A percentile compares a stretch with the other conserved stretches of the same genome.
phyloP scores from a whole-genome alignment of 345 rosid genomes.

The Clarkia xantiana region DNA sequence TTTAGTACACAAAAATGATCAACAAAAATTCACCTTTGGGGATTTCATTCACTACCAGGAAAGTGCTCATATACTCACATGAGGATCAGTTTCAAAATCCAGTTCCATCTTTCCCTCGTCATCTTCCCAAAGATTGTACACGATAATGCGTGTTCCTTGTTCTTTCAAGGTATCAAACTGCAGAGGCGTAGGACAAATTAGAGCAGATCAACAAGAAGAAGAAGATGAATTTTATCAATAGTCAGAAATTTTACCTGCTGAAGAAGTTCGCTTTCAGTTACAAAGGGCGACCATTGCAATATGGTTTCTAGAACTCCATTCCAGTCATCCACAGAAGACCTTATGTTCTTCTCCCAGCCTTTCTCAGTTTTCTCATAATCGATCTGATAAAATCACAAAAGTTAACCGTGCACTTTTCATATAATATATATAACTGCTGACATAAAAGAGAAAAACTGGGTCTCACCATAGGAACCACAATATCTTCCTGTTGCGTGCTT shows the following conservation, averaged over 20 bases:
- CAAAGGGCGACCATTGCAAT: conserved; percentile 59
- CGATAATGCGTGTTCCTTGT: conserved; percentile 52
- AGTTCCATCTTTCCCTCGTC: conserved; percentile 54
- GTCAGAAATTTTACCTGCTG: conserved; percentile 24
- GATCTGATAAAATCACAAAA: conserved; percentile 21
- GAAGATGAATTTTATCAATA: not conserved
- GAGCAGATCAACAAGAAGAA: not conserved
- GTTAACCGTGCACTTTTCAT: too few species aligned
- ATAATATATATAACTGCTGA: not conserved
- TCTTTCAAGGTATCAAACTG: conserved; percentile 35
- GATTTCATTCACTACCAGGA: not conserved
- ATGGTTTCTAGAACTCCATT: conserved; percentile 35
- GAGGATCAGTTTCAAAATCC: conserved; percentile 46
- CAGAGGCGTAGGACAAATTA: conserved; percentile 1
- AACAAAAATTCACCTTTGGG: not conserved
- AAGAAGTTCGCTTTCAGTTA: conserved; percentile 25
- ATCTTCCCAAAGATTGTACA: conserved; percentile 76
- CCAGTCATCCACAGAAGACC: conserved; percentile 37
- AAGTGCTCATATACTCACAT: conserved; percentile 20
- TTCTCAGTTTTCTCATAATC: conserved; percentile 37
- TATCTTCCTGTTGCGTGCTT: conserved; percentile 51
- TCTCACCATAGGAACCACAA: conserved; percentile 69
- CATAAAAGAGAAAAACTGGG: not conserved
- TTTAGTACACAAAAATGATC: too few species aligned
- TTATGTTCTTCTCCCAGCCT: conserved; percentile 28